Evolutionary conservation across 148 eudicot genomes (phyloP).

Genomic region (Chenopodium berlandieri): DNA sequence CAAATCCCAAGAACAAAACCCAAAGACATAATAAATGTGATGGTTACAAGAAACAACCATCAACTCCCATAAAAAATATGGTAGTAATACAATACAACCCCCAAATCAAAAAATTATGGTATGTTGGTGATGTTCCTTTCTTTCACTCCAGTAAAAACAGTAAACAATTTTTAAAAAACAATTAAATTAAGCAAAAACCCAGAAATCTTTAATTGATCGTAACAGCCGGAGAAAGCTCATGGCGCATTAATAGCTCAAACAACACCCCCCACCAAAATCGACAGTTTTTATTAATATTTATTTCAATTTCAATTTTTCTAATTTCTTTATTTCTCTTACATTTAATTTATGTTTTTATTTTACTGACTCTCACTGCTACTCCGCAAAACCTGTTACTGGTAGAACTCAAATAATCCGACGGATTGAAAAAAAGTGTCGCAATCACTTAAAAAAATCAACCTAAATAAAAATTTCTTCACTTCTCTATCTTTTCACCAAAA

Average conservation of each 20-base stretch:
- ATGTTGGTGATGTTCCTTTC: not conserved
- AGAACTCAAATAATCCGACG: not conserved
- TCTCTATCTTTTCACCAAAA: slow-evolving; percentile 13
- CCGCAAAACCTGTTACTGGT: slow-evolving; percentile 6
- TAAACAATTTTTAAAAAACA: too few species aligned
- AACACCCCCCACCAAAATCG: slow-evolving; percentile 21
- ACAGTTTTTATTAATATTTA: not conserved
- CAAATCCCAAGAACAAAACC: not conserved
- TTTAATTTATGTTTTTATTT: not conserved
- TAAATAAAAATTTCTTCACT: not conserved
- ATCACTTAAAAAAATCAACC: slow-evolving; percentile 7
- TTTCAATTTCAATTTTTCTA: not conserved
- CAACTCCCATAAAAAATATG: not conserved
- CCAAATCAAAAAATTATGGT: not conserved
- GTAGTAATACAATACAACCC: not conserved
- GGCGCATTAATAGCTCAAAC: slow-evolving; percentile 28
- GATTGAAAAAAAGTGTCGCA: slow-evolving; percentile 20
- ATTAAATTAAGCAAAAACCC: not conserved
- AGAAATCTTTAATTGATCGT: slow-evolving; percentile 15
- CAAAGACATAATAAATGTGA: not conserved
- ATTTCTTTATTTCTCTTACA: not conserved
- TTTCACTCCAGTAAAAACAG: not conserved
- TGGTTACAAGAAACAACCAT: slow-evolving; percentile 14
- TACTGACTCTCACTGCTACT: slow-evolving; percentile 9
- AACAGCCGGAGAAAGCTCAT: slow-evolving; percentile 29